A percentile compares a stretch with the other conserved stretches of the same genome.
These are phyloP conservation scores for Diaporthe vaccinii DNA, from an alignment of 2,329 filamentous ascomycete species.

Conservation along the genomic window DNA sequence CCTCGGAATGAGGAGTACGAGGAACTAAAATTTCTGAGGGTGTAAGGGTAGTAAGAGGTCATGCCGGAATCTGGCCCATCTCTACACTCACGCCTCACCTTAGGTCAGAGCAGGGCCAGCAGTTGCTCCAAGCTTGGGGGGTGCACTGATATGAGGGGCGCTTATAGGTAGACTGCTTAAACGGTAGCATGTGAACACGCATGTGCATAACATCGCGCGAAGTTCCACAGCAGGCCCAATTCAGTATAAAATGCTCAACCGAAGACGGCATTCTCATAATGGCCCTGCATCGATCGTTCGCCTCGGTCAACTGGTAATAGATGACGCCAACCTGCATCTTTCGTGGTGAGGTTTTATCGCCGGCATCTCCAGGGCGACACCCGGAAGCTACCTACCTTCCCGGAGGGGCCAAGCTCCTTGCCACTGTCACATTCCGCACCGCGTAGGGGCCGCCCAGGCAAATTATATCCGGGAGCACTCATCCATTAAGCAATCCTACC, in stretches of 20 bases:
- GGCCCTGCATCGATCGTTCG: neutral
- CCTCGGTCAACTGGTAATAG: conserved; percentile 8
- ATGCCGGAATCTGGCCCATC: neutral
- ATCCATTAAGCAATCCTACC: too few relatives aligned
- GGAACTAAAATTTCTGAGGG: neutral
- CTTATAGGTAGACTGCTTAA: neutral
- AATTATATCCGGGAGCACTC: neutral
- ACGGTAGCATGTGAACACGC: too few relatives aligned
- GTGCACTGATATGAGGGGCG: neutral
- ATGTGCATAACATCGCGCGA: neutral
- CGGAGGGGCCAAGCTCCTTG: conserved; percentile 6
- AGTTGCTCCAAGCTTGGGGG: too few relatives aligned
- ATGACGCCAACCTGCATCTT: conserved; percentile 4
- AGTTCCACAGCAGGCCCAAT: neutral
- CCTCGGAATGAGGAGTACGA: neutral
- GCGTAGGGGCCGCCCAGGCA: neutral
- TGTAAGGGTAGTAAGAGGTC: neutral
- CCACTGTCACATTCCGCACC: conserved; percentile 5
- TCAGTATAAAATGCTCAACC: neutral
- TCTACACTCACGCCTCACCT: too few relatives aligned
- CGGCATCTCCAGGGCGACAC: neutral
- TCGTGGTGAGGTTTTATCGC: neutral
- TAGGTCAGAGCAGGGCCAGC: neutral
- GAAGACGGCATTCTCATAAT: neutral
- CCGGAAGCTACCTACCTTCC: conserved; percentile 8